Base-by-base conservation (phyloP, 2,329 filamentous ascomycete genomes). In the Ophiobolus disseminans region DNA sequence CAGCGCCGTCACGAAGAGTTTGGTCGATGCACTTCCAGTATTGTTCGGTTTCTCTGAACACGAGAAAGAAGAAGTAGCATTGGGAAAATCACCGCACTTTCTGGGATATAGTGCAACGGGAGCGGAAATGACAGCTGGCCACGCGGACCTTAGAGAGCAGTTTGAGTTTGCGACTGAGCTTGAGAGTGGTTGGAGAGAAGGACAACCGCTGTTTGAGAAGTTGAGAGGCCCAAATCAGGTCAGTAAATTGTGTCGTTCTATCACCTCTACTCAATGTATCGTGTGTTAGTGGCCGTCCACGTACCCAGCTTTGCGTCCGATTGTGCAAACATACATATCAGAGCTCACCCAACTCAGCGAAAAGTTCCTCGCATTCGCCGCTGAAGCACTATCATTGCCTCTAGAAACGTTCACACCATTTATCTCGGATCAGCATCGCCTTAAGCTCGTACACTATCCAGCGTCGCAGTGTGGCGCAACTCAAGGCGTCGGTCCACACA, bases 401-500 rank as follows among this genome's bases (percentile, higher is more conserved):
- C 19, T 31, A 10, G 10, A 19, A 3, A 42, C 46, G n/a, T 50
- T 50, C 16, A 45, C 56, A 3, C 42, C 57, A 11, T 38, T 42
- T 11, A 45, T 60, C 4, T 54, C 54, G 35, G 47, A 53, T 13
- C 83, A 86, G 50, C 82, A 86, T 60, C 80, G 84, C 3, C 75
- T 86, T 30, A 85, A 86, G 57, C 70, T 86, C 2, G 74, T 85
- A 2, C 78, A 77, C 43, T 85, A 86, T 81, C 3, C 73, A 14
- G 50, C 50, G 9, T 55, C 61, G 4, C 13, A 34, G 19, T 20
- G 40, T 0, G 58, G 70, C 19, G 2, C 8, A 11, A 38, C 58
- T 3, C 82, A 86, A 67, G 83, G 83, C 1, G 82, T 86, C 1
- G 84, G 83, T 0, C 79, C 84, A 1, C 83, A 86, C 69, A 86